Conservation (phyloP, 257 asterid genomes). For the Craterostigma plantagineum region DNA sequence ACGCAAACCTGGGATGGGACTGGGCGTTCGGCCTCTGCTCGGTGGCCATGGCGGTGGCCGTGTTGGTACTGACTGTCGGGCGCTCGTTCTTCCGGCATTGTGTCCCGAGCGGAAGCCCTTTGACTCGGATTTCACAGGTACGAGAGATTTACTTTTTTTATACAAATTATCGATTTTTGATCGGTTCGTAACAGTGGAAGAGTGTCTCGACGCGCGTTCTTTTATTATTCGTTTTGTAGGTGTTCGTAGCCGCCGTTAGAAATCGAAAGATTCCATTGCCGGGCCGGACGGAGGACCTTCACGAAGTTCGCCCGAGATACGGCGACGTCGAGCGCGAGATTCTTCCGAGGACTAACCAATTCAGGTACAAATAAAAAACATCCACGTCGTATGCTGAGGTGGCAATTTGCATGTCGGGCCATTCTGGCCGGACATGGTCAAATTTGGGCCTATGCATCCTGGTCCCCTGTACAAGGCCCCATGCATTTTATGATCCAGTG, state of each 20-base stretch:
- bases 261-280: conserved; percentile 38
- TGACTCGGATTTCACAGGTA: conserved; percentile 40
- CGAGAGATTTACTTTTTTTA: not conserved
- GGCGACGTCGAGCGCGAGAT: conserved; percentile 19
- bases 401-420: no score
- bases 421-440: no score
- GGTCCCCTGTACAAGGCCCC: no score
- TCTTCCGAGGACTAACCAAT: conserved; percentile 46
- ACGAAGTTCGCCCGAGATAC: conserved; percentile 33
- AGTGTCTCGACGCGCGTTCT: no score
- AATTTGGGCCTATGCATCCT: no score
- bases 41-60: conserved; percentile 22
- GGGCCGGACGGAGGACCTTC: conserved; percentile 20
- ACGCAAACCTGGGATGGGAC: conserved; percentile 54
- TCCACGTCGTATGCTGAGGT: not conserved
- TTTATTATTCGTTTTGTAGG: conserved; percentile 16
- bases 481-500: no score
- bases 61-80: conserved; percentile 35
- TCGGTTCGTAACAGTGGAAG: no score
- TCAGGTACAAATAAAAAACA: conserved; percentile 30
- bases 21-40: conserved; percentile 56
- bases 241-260: conserved; percentile 39
- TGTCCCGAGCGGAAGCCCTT: conserved; percentile 44
- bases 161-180: no score
- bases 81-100: conserved; percentile 27